Base-by-base conservation (phyloP, 208 protist species). In the Leishmania braziliensis region DNA sequence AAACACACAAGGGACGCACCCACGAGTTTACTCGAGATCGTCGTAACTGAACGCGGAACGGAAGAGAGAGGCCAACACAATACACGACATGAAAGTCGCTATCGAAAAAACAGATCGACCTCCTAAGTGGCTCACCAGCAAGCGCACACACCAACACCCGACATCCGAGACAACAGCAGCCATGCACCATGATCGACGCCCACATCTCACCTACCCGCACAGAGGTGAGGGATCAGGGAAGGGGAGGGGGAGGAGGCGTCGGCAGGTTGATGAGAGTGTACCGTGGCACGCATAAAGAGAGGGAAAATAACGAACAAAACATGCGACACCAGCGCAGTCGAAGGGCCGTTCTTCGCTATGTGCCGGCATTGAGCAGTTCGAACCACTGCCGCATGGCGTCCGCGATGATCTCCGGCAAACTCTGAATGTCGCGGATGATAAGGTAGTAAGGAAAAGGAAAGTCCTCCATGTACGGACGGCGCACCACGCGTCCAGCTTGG, bases 381-480 rank as follows among this genome's bases (percentile, higher is more conserved):
- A 99, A 99, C 99, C 99, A 99, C 94, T 99, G 99, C 43, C 99
- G 92, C 80, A 99, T 95, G 12, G 99, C 98, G 91, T 99, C 99
- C 20, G 97, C 94, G 20, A 99, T 94, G 54, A 99, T 93, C 60
- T 98, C 88, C 8, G 99, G 99, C 54, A 99, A 92, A 54, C 90
- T 91, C 48, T 97, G 86, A 51, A 99, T 91, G 62, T 99, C 98
- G 77, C 98, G 91, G 53, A 99, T 93, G 70, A 99, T 92, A 20
- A 99, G 89, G 86, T 99, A 99, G 90, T 99, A 99, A 26, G 99
- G 98, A 82, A 99, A 99, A 54, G 99, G 99, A 86, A 99, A 99
- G 65, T 96, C 93, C 76, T 99, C 98, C 91, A 99, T 98, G 92
- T 99, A 99, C 1, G 92, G 87, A 9, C 87, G 94, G 16, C 95